Conservation (phyloP, 805 yeast species). For the Starmerella kuoi region DNA sequence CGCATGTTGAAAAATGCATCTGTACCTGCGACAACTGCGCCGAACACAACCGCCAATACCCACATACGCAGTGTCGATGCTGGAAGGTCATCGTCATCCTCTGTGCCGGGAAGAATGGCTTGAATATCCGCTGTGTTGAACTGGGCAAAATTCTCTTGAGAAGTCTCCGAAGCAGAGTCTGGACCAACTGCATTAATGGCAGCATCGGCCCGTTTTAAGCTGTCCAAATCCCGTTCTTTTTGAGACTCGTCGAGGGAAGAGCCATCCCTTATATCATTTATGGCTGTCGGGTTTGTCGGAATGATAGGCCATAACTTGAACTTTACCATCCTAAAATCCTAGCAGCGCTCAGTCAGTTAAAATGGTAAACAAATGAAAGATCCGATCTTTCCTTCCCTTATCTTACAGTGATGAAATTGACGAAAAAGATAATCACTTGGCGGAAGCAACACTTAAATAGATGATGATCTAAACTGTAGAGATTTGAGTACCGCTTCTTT, state of each 20-base stretch:
- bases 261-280: neutral
- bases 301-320: neutral
- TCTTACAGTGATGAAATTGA: too few relatives aligned
- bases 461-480: too few relatives aligned
- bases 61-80: conserved; percentile 47
- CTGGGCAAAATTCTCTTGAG: conserved; percentile 4
- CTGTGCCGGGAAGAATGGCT: conserved; percentile 14
- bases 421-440: too few relatives aligned
- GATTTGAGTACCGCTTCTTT: too few relatives aligned
- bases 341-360: neutral
- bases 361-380: too few relatives aligned
- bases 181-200: neutral
- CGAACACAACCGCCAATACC: conserved; percentile 41
- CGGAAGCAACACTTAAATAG: too few relatives aligned
- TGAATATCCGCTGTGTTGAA: conserved; percentile 12
- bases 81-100: conserved; percentile 39
- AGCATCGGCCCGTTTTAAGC: neutral
- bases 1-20: conserved; percentile 50
- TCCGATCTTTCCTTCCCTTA: too few relatives aligned
- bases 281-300: neutral
- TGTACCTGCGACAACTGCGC: conserved; percentile 45
- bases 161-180: neutral
- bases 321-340: neutral
- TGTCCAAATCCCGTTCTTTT: neutral
- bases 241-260: neutral